Evolutionary conservation across 169 alveolate species (phyloP).

Genomic region (Besnoitia besnoiti): DNA sequence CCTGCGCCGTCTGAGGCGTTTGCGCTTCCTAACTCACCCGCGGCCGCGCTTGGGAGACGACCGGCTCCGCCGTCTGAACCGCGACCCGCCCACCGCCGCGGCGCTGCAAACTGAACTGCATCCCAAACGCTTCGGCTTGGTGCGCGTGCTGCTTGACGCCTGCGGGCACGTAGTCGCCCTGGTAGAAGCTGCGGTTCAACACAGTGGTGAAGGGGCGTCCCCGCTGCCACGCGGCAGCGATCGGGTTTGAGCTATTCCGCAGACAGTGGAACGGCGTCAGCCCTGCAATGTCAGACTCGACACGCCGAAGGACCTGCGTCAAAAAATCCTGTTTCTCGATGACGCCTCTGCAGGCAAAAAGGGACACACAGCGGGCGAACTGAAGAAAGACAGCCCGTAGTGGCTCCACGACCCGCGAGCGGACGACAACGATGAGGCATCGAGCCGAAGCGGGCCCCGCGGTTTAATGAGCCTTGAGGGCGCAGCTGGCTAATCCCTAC

Average conservation of each 20-base stretch:
- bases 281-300: constrained; percentile 38
- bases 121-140: not conserved
- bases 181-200: not conserved
- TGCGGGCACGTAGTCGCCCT: not conserved
- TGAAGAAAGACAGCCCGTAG: not conserved
- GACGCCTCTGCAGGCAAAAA: constrained; percentile 49
- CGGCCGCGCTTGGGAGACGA: not conserved
- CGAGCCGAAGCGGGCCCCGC: not conserved
- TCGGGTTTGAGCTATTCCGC: constrained; percentile 31
- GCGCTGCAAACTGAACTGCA: not conserved
- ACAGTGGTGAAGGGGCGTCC: not conserved
- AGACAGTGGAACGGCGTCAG: constrained; percentile 26
- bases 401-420: not conserved
- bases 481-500: no score
- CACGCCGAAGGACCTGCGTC: not conserved
- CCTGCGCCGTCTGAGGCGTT: no score
- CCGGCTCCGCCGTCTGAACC: not conserved
- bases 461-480: not conserved
- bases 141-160: not conserved
- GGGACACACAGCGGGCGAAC: no score
- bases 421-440: not conserved
- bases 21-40: not conserved
- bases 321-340: constrained; percentile 50
- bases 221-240: constrained; percentile 13
- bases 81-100: constrained; percentile 25